These are phyloP conservation scores for Penicillium sp. DNA, from an alignment of 2,329 filamentous ascomycete genomes.

Conservation along the genomic window DNA sequence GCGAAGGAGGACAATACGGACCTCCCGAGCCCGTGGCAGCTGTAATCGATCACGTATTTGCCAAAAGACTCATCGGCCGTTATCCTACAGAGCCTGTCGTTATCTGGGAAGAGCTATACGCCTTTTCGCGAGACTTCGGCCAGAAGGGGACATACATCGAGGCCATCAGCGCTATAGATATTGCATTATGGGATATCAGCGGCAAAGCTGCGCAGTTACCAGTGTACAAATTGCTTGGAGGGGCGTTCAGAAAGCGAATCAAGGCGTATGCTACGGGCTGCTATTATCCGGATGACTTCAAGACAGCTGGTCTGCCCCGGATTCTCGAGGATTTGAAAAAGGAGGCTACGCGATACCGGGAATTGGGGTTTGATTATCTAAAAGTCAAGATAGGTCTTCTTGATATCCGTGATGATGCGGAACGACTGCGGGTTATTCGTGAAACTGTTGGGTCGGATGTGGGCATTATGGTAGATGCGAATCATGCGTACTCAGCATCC, in stretches of 20 bases:
- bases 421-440: background rate
- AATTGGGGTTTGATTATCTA: background rate
- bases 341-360: background rate
- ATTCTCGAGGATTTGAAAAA: background rate
- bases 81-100: background rate
- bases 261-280: background rate
- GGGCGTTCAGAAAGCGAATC: background rate
- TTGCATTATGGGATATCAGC: background rate
- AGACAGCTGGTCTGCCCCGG: background rate
- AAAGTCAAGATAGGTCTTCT: background rate
- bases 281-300: background rate
- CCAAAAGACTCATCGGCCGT: background rate
- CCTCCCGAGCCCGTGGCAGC: background rate
- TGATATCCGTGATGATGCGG: background rate
- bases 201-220: background rate
- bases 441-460: background rate
- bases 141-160: background rate
- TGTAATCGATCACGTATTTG: background rate
- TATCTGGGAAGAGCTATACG: background rate
- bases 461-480: background rate
- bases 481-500: background rate
- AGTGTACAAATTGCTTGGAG: background rate
- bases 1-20: background rate
- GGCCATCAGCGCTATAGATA: background rate
- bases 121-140: background rate